Evolutionary conservation across 1,284 basidiomycete species (phyloP), one percentile per base, ranked within the genome.

Genomic region (Fereydounia khargensis): DNA sequence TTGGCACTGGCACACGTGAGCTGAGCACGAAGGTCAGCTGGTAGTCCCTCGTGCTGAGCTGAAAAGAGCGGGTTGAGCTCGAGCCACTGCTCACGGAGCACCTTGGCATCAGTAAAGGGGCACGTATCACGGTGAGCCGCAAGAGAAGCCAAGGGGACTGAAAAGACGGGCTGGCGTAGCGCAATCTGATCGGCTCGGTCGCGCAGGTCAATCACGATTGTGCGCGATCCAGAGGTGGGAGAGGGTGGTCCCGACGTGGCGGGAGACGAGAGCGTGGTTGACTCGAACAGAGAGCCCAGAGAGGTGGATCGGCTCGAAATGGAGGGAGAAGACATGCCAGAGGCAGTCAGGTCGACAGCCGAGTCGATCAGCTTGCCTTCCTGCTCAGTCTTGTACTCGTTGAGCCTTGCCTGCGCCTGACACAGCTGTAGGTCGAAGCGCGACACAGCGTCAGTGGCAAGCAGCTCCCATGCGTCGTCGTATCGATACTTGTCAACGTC

Each of bases 401-500:
- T n/a, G n/a, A n/a, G n/a, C n/a, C n/a, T n/a, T n/a, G n/a, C n/a
- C n/a, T n/a, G n/a, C n/a, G n/a, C n/a, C n/a, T n/a, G n/a, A n/a
- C n/a, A n/a, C n/a, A n/a, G n/a, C n/a, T n/a, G n/a, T n/a, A n/a
- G n/a, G n/a, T n/a, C n/a, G n/a, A n/a, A n/a, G n/a, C n/a, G n/a
- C n/a, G n/a, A n/a, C n/a, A n/a, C n/a, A n/a, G n/a, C n/a, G n/a
- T n/a, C n/a, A n/a, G n/a, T n/a, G n/a, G n/a, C n/a, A n/a, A n/a
- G n/a, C n/a, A n/a, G n/a, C n/a, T n/a, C 21, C 55, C 55, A 59
- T 25, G 44, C 49, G 6, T 49, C 49, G 8, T 20, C 27, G 33
- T 61, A 61, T 18, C 35, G 19, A 32, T 61, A 57, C 33, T 52
- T 44, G 11, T 61, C 58, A 19, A 56, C 48, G 10, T 38, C 11